These are phyloP conservation scores for Bimuria novae-zelandiae DNA, from an alignment of 2,329 filamentous ascomycete genomes.

Conservation along the genomic window DNA sequence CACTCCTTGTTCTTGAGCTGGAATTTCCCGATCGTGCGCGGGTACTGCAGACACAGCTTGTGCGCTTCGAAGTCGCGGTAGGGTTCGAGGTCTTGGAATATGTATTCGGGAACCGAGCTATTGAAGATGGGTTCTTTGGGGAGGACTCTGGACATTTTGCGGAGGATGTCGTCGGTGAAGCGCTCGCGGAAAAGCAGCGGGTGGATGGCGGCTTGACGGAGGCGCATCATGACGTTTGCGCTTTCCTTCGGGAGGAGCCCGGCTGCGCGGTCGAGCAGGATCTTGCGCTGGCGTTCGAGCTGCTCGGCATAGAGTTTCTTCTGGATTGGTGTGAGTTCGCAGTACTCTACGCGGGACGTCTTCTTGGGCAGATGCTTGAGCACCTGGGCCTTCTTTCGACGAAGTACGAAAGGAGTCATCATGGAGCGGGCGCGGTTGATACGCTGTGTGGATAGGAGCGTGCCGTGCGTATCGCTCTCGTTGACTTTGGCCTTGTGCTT, in stretches of 20 bases:
- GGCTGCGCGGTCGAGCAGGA: conserved; percentile 62
- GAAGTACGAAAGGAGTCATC: conserved; percentile 91
- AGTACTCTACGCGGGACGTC: conserved; percentile 76
- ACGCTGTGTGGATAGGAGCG: conserved; percentile 83
- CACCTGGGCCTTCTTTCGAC: conserved; percentile 91
- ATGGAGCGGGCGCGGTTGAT: conserved; percentile 88
- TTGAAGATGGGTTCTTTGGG: conserved; percentile 68
- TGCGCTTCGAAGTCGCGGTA: conserved; percentile 68
- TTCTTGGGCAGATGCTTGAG: conserved; percentile 82
- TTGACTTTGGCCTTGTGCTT: conserved; percentile 87
- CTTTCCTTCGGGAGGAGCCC: conserved; percentile 60
- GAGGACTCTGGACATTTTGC: conserved; percentile 77
- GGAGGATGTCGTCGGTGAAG: conserved; percentile 75
- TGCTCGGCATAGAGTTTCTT: conserved; percentile 72
- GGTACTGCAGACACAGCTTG: conserved; percentile 59
- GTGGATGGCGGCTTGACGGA: conserved; percentile 91
- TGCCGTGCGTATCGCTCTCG: conserved; percentile 71
- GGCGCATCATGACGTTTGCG: conserved; percentile 74
- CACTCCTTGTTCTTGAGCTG: conserved; percentile 64
- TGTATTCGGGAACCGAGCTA: conserved; percentile 55
- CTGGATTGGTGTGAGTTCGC: conserved; percentile 76
- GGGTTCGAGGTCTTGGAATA: conserved; percentile 58
- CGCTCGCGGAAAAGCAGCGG: conserved; percentile 83
- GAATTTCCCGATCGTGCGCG: conserved; percentile 58
- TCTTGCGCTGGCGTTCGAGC: conserved; percentile 65